Conservation (phyloP, 225 moss, liverwort and hornwort genomes). For the Marchantia paleacea region DNA sequence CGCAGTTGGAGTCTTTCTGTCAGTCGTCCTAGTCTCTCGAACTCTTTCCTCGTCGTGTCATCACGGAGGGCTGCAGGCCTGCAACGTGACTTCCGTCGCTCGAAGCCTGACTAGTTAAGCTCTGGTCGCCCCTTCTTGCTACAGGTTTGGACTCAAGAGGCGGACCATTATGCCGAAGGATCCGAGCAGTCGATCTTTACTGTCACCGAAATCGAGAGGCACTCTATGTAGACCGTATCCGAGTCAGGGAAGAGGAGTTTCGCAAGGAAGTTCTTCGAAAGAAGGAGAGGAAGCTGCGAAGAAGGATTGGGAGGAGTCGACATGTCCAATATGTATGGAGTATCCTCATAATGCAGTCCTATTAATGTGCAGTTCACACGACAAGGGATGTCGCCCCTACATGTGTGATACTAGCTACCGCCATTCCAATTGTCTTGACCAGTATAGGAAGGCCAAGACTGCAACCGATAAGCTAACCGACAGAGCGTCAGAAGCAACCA, state of each 20-base stretch:
- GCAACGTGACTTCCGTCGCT: neutral
- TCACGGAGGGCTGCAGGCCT: too few relatives aligned
- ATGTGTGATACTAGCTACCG: constrained; percentile 98
- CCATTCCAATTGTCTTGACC: constrained; percentile 96
- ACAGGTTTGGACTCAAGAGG: constrained; percentile 22
- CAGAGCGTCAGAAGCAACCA: constrained; percentile 30
- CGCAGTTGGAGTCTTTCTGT: neutral
- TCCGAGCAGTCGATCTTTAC: constrained; percentile 56
- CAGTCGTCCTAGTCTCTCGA: neutral
- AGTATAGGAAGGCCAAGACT: constrained; percentile 86
- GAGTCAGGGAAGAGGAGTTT: constrained; percentile 60
- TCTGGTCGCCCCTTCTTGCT: neutral
- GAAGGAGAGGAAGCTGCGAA: constrained; percentile 71
- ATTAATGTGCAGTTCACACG: constrained; percentile 76
- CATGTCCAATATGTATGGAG: constrained; percentile 99
- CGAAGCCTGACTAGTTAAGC: constrained; percentile 1
- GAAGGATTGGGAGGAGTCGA: constrained; percentile 96
- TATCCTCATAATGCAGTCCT: constrained; percentile 93
- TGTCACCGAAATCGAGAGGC: constrained; percentile 80
- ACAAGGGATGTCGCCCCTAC: constrained; percentile 93
- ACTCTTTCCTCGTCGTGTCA: neutral
- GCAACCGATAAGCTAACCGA: constrained; percentile 36
- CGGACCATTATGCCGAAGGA: constrained; percentile 88
- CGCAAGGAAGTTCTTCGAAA: constrained; percentile 70
- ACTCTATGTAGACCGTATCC: constrained; percentile 79